Base-by-base conservation (phyloP, 2,329 filamentous ascomycete genomes). In the Ascochyta rabiei region DNA sequence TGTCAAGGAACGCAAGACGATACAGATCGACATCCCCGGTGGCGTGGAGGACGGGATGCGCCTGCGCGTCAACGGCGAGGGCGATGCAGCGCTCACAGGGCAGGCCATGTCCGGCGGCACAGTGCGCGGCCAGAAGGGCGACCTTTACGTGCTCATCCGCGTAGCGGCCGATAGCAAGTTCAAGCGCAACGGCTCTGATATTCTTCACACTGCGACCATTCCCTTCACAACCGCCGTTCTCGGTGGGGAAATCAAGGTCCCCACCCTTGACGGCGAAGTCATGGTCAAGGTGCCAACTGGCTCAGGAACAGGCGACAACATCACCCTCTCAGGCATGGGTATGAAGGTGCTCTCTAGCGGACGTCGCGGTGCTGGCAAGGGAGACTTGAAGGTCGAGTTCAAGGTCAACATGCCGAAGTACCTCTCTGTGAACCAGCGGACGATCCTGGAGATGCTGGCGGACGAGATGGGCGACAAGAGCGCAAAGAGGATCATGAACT, bases 1-100 rank as follows among this genome's bases (percentile, higher is more conserved):
- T 15, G 84, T 91, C 31, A 84, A 91, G 64, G 91, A 96, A 69
- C 84, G 87, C 58, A 91, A 90, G 79, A 91, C 89, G 0, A 87
- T 99, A 44, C 89, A 85, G 24, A 84, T 99, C 38, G 93, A 98
- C 66, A 97, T 99, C 40, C 95, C 95, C 1, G 92, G 90, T 19
- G 95, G 95, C 61, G 92, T 99, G 28, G 95, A 98, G 73, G 93
- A 99, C 73, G 93, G 93, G 50, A 98, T 98, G 93, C 86, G 91
- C 53, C 79, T 99, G 67, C 85, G 91, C 47, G 85, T 99, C 24
- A 86, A 87, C 54, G 90, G 90, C 23, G 92, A 96, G 70, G 95
- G 95, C 62, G 93, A 99, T 70, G 88, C 91, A 15, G 89, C 95
- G 19, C 81, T 87, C 8, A 93, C 90, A 21, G 91, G 91, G 39